These are phyloP conservation scores for Mortierella sp. DNA, from an alignment of 371 early-diverging fungal genomes.

Conservation along the genomic window DNA sequence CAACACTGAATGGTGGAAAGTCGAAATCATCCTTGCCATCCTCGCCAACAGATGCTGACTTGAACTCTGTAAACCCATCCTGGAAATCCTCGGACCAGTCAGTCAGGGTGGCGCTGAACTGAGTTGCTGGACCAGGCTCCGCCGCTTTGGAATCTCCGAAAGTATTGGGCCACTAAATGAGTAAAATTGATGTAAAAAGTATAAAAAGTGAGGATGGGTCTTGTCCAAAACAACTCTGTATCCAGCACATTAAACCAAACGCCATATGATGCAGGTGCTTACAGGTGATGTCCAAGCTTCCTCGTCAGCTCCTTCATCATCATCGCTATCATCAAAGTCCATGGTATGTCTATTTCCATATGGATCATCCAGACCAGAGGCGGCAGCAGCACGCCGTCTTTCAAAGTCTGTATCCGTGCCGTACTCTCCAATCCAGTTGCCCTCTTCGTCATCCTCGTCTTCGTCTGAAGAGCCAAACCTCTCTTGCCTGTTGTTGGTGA, in stretches of 20 bases:
- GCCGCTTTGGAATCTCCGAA: slow-evolving; percentile 31
- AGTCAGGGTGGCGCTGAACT: slow-evolving; percentile 32
- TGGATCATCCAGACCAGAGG: slow-evolving; percentile 30
- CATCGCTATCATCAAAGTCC: slow-evolving; percentile 51
- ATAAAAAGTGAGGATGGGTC: background rate
- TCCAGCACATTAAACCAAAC: no score
- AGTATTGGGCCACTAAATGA: slow-evolving; percentile 34
- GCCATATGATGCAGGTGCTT: slow-evolving; percentile 3
- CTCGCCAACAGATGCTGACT: slow-evolving; percentile 18
- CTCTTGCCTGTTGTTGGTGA: slow-evolving; percentile 73
- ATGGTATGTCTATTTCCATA: slow-evolving; percentile 29
- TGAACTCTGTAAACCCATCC: slow-evolving; percentile 50
- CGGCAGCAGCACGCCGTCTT: slow-evolving; percentile 29
- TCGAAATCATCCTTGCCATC: slow-evolving; percentile 42
- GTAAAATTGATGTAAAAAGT: no score
- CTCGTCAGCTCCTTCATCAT: slow-evolving; percentile 48
- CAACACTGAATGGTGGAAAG: slow-evolving; percentile 46
- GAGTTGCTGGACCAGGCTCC: slow-evolving; percentile 25
- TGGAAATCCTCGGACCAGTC: slow-evolving; percentile 52
- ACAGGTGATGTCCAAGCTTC: slow-evolving; percentile 36
- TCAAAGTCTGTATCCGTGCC: slow-evolving; percentile 43
- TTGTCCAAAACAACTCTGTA: no score
- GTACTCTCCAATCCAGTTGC: slow-evolving; percentile 55
- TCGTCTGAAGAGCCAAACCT: slow-evolving; percentile 67
- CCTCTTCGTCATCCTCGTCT: slow-evolving; percentile 72